phyloP scores from a whole-genome alignment of 2,329 filamentous ascomycete genomes.

The Dothiorella sarmentorum region DNA sequence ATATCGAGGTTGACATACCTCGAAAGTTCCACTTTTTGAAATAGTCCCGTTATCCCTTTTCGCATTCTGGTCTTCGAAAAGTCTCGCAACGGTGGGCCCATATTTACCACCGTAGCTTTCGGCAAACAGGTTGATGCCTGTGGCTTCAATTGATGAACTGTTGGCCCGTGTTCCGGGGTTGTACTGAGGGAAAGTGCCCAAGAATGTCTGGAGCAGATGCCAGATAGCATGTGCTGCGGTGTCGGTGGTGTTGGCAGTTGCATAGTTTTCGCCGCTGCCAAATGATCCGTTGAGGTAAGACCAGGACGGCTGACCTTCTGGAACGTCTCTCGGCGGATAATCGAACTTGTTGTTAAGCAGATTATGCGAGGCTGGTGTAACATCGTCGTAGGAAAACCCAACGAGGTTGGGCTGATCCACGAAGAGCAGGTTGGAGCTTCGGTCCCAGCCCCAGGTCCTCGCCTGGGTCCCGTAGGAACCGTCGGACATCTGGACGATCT shows the following conservation, averaged over 20 bases:
- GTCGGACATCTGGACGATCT: constrained; percentile 42
- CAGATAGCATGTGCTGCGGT: constrained; percentile 59
- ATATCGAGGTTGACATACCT: background rate
- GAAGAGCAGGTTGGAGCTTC: constrained; percentile 56
- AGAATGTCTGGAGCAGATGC: constrained; percentile 63
- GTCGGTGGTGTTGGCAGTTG: constrained; percentile 55
- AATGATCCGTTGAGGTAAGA: constrained; percentile 62
- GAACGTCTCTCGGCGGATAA: constrained; percentile 36
- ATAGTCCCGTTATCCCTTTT: constrained; percentile 51
- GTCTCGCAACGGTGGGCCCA: constrained; percentile 60
- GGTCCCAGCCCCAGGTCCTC: constrained; percentile 65
- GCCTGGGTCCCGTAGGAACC: constrained; percentile 53
- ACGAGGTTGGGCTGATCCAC: constrained; percentile 67
- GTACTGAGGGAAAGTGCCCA: constrained; percentile 58
- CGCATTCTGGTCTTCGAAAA: constrained; percentile 60
- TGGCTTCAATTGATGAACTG: constrained; percentile 35
- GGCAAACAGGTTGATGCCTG: constrained; percentile 63
- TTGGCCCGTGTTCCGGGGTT: constrained; percentile 46
- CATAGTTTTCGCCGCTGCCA: constrained; percentile 49
- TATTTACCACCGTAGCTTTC: constrained; percentile 71
- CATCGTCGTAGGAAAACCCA: constrained; percentile 64
- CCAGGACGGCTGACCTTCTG: constrained; percentile 36
- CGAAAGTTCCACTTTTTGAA: constrained; percentile 50
- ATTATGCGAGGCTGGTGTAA: constrained; percentile 48
- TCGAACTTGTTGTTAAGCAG: constrained; percentile 39